A percentile compares a stretch with the other conserved stretches of the same genome.
Evolutionary conservation across 345 rosid species (phyloP).

Genomic region (Populus euphratica): DNA sequence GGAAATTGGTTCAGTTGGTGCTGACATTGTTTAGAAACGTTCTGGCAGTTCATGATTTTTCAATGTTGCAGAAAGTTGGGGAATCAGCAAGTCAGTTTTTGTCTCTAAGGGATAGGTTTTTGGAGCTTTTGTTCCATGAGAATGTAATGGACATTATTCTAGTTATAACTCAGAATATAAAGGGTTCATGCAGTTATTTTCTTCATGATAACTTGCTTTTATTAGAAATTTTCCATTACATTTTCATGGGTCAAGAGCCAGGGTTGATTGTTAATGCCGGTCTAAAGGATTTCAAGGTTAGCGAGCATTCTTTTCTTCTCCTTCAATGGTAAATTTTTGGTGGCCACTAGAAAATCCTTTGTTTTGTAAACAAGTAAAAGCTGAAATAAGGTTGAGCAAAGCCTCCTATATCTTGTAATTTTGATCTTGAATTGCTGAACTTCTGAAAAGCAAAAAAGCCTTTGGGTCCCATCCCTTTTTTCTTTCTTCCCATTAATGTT

Average conservation of each 20-base stretch:
- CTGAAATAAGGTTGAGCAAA: neutral
- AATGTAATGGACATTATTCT: conserved; percentile 74
- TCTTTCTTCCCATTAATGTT: neutral
- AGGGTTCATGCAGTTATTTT: conserved; percentile 48
- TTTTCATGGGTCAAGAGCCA: conserved; percentile 72
- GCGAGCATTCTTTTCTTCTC: conserved; percentile 8
- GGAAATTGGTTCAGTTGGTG: conserved; percentile 92
- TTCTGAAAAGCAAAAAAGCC: neutral
- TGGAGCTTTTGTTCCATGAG: conserved; percentile 71
- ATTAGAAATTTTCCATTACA: conserved; percentile 68
- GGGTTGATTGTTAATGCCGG: conserved; percentile 57
- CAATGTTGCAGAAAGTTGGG: conserved; percentile 62
- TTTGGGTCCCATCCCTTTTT: neutral
- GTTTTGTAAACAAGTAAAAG: neutral
- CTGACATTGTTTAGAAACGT: conserved; percentile 78
- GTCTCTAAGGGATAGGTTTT: conserved; percentile 73
- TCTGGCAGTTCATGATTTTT: conserved; percentile 75
- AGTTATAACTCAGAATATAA: conserved; percentile 62
- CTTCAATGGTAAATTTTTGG: neutral
- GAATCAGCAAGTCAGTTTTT: conserved; percentile 57
- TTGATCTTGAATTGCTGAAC: neutral
- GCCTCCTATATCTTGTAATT: neutral
- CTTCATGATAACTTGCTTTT: conserved; percentile 81
- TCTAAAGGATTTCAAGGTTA: conserved; percentile 44
- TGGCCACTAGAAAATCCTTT: neutral